Percentiles rank a stretch among this genome's conserved stretches.
Evolutionary conservation across 768 basidiomycete genomes (phyloP).

Genomic region (Kwoniella newhampshirensis): DNA sequence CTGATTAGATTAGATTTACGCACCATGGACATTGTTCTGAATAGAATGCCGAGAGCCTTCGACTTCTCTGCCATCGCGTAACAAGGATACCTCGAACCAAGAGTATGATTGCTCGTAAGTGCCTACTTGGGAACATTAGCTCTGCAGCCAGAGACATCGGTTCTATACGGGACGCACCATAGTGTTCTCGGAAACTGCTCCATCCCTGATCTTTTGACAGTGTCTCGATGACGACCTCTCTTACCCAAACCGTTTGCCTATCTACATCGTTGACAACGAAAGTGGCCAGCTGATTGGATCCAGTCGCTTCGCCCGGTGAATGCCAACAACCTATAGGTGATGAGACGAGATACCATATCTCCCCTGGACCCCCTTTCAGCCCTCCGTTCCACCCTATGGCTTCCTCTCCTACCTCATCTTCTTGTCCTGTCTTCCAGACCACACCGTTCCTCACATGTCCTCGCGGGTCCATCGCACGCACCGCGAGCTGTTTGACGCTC

Average conservation of each 20-base stretch:
- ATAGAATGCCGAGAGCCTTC: slow-evolving; percentile 28
- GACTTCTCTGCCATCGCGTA: slow-evolving; percentile 35
- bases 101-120: slow-evolving; percentile 44
- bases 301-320: too few relatives aligned
- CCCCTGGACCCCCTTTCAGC: slow-evolving; percentile 21
- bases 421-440: slow-evolving; percentile 20
- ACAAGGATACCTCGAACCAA: slow-evolving; percentile 44
- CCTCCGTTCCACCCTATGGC: slow-evolving; percentile 15
- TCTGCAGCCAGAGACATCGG: not conserved
- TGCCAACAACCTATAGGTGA: slow-evolving; percentile 33
- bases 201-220: slow-evolving; percentile 47
- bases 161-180: slow-evolving; percentile 23
- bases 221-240: slow-evolving; percentile 34
- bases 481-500: slow-evolving; percentile 16
- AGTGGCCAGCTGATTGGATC: not conserved
- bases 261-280: not conserved
- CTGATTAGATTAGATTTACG: slow-evolving; percentile 3
- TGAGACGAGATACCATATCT: slow-evolving; percentile 35
- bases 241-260: slow-evolving; percentile 17
- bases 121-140: slow-evolving; percentile 23
- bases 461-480: slow-evolving; percentile 11
- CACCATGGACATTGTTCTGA: slow-evolving; percentile 45
- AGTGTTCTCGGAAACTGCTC: slow-evolving; percentile 18
- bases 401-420: slow-evolving; percentile 18
- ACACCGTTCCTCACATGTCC: not conserved